phyloP scores from a whole-genome alignment of 805 yeast genomes.

The Metschnikowia kunwiensis region DNA sequence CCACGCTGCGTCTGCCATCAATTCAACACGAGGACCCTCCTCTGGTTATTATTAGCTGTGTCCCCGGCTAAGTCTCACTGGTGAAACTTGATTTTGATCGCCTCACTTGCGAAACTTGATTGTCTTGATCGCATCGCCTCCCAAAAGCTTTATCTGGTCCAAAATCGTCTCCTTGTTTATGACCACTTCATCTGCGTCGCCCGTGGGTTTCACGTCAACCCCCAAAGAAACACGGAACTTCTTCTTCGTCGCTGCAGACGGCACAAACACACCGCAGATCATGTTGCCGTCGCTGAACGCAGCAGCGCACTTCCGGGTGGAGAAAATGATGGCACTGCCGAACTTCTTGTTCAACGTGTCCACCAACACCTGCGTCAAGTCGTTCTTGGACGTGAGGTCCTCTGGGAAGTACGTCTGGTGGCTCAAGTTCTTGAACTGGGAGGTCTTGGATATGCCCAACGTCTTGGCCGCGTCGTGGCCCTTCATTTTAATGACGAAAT shows the following conservation, averaged over 20 bases:
- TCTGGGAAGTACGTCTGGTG: conserved; percentile 44
- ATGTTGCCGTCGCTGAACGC: conserved; percentile 57
- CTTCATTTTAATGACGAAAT: conserved; percentile 65
- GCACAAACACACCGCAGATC: conserved; percentile 79
- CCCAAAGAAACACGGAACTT: conserved; percentile 81
- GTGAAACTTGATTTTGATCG: no score
- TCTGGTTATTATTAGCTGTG: no score
- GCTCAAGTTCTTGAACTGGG: conserved; percentile 60
- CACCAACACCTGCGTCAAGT: conserved; percentile 58
- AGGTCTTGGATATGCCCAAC: conserved; percentile 55
- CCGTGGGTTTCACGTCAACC: conserved; percentile 64
- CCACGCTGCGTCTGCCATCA: no score
- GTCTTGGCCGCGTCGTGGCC: conserved; percentile 41
- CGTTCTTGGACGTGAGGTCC: conserved; percentile 48
- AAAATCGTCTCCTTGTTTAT: conserved; percentile 72
- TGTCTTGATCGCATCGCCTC: conserved; percentile 56
- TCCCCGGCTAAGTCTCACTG: no score
- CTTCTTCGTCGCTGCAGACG: conserved; percentile 53
- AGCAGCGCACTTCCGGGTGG: conserved; percentile 55
- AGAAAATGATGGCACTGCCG: conserved; percentile 67
- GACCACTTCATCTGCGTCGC: conserved; percentile 48
- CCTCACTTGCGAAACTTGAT: conserved; percentile 34
- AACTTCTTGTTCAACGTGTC: conserved; percentile 61
- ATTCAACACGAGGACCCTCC: no score
- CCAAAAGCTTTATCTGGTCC: conserved; percentile 64